Conservation (phyloP, 345 rosid species). For the Anacardium occidentale region DNA sequence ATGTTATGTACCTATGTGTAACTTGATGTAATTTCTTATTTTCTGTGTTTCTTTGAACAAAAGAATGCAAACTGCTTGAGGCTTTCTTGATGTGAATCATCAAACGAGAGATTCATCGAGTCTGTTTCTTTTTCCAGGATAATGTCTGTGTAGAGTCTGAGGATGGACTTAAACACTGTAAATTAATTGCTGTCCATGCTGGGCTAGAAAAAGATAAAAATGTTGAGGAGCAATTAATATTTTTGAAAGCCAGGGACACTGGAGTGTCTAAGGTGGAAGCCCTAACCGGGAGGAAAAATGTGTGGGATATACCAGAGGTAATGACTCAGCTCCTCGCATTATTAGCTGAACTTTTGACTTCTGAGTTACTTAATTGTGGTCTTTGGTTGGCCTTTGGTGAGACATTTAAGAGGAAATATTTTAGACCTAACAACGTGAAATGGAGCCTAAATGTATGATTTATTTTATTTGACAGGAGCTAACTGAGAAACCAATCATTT, state of each 20-base stretch:
- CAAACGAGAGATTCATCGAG: neutral
- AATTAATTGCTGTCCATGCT: slow-evolving; percentile 76
- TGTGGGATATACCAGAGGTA: slow-evolving; percentile 85
- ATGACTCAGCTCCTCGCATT: slow-evolving; percentile 7
- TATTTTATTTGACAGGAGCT: slow-evolving; percentile 37
- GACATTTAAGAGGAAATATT: neutral
- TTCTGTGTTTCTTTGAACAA: neutral
- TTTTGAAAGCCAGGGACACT: slow-evolving; percentile 61
- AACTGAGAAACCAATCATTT: slow-evolving; percentile 43
- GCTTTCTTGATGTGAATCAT: neutral
- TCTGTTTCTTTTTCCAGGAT: neutral
- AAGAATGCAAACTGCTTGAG: neutral
- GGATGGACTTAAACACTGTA: slow-evolving; percentile 51
- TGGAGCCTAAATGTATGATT: slow-evolving; percentile 11
- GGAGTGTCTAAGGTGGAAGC: slow-evolving; percentile 55
- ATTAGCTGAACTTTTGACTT: neutral
- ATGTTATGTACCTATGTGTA: neutral
- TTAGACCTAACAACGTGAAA: slow-evolving; percentile 6
- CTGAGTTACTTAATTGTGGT: neutral
- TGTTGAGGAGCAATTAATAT: slow-evolving; percentile 51
- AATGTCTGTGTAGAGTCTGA: neutral
- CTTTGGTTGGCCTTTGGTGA: neutral
- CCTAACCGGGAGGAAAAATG: slow-evolving; percentile 63
- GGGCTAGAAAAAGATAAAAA: slow-evolving; percentile 61
- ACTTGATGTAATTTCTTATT: neutral